Conservation (phyloP, 768 basidiomycete genomes). For the Mycena galopus region DNA sequence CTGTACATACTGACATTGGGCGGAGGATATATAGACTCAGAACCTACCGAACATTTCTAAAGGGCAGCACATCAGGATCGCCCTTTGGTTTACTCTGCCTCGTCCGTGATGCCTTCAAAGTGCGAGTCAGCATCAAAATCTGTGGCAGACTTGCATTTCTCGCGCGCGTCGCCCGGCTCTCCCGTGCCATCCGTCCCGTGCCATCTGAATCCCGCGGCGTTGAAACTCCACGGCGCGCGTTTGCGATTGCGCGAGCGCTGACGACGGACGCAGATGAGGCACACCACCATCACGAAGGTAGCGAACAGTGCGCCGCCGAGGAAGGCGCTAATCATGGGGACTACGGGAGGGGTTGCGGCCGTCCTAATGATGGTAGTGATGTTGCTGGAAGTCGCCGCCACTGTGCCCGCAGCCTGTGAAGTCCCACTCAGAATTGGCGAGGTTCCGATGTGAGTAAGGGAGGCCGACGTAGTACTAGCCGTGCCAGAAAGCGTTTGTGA, state of each 20-base stretch:
- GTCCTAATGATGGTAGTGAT: background rate
- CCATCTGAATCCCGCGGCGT: background rate
- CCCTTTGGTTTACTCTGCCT: too few relatives aligned
- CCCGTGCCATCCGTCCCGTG: background rate
- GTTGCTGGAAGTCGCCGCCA: background rate
- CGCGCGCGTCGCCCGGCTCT: background rate
- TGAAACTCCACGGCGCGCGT: background rate
- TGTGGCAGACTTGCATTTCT: background rate
- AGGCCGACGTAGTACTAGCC: background rate
- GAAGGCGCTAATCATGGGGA: constrained; percentile 2
- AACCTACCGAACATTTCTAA: too few relatives aligned
- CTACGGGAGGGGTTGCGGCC: background rate
- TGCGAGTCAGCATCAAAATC: background rate
- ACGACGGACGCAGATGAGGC: constrained; percentile 1
- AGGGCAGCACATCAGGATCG: too few relatives aligned
- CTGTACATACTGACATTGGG: too few relatives aligned
- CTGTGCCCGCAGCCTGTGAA: background rate
- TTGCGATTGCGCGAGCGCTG: background rate
- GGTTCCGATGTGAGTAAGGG: background rate
- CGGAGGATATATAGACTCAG: too few relatives aligned
- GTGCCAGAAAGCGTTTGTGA: background rate
- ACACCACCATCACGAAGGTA: background rate
- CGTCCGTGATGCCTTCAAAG: background rate
- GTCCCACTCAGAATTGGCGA: background rate
- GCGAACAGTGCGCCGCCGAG: constrained; percentile 1